Evolutionary conservation across 371 early-diverging fungal genomes (phyloP), one percentile per base, ranked within the genome.

Genomic region (Fennellomyces sp.): DNA sequence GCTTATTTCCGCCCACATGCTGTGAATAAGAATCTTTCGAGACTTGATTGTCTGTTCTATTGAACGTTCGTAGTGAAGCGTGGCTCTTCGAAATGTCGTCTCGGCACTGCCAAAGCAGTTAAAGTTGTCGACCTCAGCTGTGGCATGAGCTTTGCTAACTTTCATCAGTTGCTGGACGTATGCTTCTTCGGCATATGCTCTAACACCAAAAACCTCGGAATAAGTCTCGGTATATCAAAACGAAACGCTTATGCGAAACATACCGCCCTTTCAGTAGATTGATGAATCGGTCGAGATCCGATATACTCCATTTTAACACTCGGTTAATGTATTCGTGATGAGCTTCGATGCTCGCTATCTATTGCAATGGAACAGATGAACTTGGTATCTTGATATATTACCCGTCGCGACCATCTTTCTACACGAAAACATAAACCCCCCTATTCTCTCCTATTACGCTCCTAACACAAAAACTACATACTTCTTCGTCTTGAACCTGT

Each of bases 101-200:
- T 63, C 62, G 26, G 60, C 57, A 33, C 68, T 56, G 3, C 64
- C 64, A 62, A 75, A 73, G 48, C 63, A 70, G n/a, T 57, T 56
- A 11, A 55, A 36, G 25, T 41, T 52, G 45, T 73, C 65, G 3
- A 52, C 51, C 35, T 72, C 75, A 23, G 64, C 53, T 2, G 36
- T 52, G 28, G 45, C 42, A 27, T 66, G 56, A 7, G 64, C 15
- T 26, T 59, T 69, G 47, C 51, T 66, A n/a, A 76, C 70, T 29
- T 75, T 76, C 10, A 30, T 29, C 8, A 80, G 51, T 2, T 71
- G 68, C 23, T 49, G 25, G 1, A 68, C 52, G 51, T 80, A 76
- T 1, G 61, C 64, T 63, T 80, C 80, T 60, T 80, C 80, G 26
- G 76, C 77, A 25, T 52, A 17, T n/a, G 76, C 52, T 38, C 80